Evolutionary conservation across 1,139 yeast genomes (phyloP), one percentile per base, ranked within the genome.

Genomic region (Taphrina flavorubra): DNA sequence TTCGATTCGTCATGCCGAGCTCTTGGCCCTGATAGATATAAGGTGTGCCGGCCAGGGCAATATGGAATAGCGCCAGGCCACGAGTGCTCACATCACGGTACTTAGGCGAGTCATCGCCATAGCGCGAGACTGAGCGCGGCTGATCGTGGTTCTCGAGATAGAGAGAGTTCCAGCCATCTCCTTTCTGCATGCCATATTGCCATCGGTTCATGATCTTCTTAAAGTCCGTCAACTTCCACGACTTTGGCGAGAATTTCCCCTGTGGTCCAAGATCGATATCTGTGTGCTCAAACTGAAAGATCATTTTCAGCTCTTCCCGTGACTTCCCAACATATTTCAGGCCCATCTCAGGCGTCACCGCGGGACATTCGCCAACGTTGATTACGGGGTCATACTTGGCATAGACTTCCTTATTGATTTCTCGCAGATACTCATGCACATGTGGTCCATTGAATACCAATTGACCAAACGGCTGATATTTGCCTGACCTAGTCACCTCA

Each of bases 1-100:
- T 74, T 51, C 83, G 76, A 73, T 85, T 85, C 63, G 81, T 80
- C 84, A 83, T 84, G 59, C 85, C 88, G 70, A 85, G 79, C 75
- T 85, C 88, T 75, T 85, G 88, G 68, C 88, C 88, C 75, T 85
- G 87, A 75, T 85, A 85, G 55, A 85, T 77, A 76, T 80, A 85
- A 70, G 85, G 78, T 7, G 88, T 85, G 65, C 88, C 88, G 37
- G 86, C 82, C 72, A 84, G 79, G 6, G 85, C 73, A 13, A 81
- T 72, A 73, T 82, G 81, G 74, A 85, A 77, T 69, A 83, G 73
- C 5, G 86, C 80, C 71, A 85, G 75, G 75, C 85, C 77, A 75
- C 85, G 84, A 31, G 85, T 85, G 42, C 85, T 80, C 69, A 77
- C 74, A 58, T 68, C 74, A 51, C 79, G 74, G 72, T 75, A 78